phyloP scores from a whole-genome alignment of 768 basidiomycete genomes.

The Lyophyllum shimeji region DNA sequence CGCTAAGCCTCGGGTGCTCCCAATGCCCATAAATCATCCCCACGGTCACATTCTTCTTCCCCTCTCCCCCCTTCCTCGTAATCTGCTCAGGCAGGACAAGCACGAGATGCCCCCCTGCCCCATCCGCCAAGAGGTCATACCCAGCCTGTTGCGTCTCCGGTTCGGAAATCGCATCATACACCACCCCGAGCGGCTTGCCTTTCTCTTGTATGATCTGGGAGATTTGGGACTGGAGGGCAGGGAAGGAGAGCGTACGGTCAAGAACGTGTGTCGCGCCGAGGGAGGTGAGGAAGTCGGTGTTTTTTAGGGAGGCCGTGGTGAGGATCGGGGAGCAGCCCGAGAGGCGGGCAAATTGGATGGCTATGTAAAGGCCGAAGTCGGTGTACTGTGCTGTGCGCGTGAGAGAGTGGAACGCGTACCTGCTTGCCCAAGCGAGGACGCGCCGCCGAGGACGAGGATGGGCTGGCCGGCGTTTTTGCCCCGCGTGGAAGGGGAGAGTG shows the following conservation, averaged over 20 bases:
- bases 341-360: constrained; percentile 32
- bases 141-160: constrained; percentile 39
- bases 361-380: constrained; percentile 1
- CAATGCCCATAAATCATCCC: neutral
- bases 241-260: constrained; percentile 15
- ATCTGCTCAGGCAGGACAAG: constrained; percentile 22
- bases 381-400: no score
- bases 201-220: constrained; percentile 5
- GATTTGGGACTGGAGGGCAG: constrained; percentile 21
- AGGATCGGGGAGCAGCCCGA: constrained; percentile 42
- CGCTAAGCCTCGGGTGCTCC: constrained; percentile 4
- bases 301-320: neutral
- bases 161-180: constrained; percentile 31
- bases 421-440: constrained; percentile 35
- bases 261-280: constrained; percentile 25
- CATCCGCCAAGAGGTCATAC: constrained; percentile 35
- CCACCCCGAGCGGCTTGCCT: constrained; percentile 14
- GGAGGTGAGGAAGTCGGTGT: neutral
- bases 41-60: constrained; percentile 10
- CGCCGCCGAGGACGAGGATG: constrained; percentile 35
- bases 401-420: constrained; percentile 19
- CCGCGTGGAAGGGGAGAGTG: no score
- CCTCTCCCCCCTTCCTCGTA: constrained; percentile 9
- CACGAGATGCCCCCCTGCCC: constrained; percentile 35
- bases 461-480: constrained; percentile 19